phyloP scores from a whole-genome alignment of 768 basidiomycete species.

The Boletus subparvulus region DNA sequence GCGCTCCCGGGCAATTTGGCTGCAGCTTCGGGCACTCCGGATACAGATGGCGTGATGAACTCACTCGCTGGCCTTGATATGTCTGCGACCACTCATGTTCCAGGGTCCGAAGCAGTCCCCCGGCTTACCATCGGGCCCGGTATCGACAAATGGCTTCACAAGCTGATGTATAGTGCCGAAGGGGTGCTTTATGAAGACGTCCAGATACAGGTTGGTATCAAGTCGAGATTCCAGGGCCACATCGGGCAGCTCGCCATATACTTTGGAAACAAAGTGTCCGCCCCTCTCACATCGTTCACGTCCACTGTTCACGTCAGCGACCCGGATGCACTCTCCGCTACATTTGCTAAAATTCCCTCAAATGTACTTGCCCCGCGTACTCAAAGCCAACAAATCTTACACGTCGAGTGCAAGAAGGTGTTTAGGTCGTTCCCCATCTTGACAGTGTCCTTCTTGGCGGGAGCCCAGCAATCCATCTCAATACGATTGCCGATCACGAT shows the following conservation, averaged over 20 bases:
- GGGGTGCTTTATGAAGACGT: constrained; percentile 95
- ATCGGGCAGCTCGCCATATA: constrained; percentile 93
- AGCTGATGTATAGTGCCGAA: constrained; percentile 73
- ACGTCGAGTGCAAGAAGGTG: constrained; percentile 90
- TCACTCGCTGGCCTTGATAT: constrained; percentile 85
- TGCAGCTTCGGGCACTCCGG: constrained; percentile 34
- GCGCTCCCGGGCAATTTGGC: constrained; percentile 38
- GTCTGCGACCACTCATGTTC: constrained; percentile 32
- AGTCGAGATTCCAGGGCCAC: constrained; percentile 94
- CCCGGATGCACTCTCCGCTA: constrained; percentile 71
- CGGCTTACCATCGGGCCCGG: constrained; percentile 66
- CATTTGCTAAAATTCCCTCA: constrained; percentile 89
- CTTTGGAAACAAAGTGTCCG: constrained; percentile 92
- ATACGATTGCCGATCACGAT: constrained; percentile 84
- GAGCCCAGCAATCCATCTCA: constrained; percentile 83
- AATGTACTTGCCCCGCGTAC: constrained; percentile 76
- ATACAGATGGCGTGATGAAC: constrained; percentile 58
- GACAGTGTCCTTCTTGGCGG: constrained; percentile 87
- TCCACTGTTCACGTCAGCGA: constrained; percentile 74
- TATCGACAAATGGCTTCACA: constrained; percentile 87
- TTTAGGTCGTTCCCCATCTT: constrained; percentile 79
- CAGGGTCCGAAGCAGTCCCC: constrained; percentile 33
- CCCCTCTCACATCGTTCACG: constrained; percentile 89
- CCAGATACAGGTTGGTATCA: constrained; percentile 93
- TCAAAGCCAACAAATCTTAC: constrained; percentile 90